A percentile compares a stretch with the other conserved stretches of the same genome.
Evolutionary conservation across 2,329 filamentous ascomycete genomes (phyloP).

Genomic region (Phialemoniopsis sp.): DNA sequence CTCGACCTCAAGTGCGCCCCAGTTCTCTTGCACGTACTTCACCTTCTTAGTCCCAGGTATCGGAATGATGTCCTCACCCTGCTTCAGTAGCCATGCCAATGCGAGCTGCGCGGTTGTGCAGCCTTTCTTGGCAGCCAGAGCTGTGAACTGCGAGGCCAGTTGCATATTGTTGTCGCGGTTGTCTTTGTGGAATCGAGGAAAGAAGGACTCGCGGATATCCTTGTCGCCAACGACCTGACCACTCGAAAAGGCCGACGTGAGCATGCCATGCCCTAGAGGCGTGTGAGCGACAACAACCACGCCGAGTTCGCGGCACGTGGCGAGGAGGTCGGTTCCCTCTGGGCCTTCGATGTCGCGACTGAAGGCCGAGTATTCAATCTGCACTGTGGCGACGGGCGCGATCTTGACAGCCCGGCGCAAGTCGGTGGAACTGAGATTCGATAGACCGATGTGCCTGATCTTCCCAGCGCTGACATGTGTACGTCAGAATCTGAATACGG

Average conservation of each 20-base stretch:
- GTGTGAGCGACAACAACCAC: constrained; percentile 53
- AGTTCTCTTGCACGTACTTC: constrained; percentile 14
- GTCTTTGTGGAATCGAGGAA: constrained; percentile 45
- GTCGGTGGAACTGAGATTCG: constrained; percentile 42
- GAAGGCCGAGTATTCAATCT: constrained; percentile 47
- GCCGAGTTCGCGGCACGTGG: constrained; percentile 54
- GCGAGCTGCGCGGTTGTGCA: constrained; percentile 53
- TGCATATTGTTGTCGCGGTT: constrained; percentile 53
- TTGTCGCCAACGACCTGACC: too few species aligned
- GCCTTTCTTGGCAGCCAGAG: constrained; percentile 47
- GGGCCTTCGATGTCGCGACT: constrained; percentile 54
- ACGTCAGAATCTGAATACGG: too few species aligned
- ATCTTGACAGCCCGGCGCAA: constrained; percentile 46
- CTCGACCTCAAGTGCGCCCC: constrained; percentile 14
- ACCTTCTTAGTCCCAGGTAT: constrained; percentile 34
- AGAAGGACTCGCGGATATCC: constrained; percentile 30
- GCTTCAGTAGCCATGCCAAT: constrained; percentile 59
- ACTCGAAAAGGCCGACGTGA: too few species aligned
- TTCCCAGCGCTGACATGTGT: too few species aligned
- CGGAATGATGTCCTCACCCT: constrained; percentile 56
- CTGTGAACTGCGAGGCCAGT: constrained; percentile 44
- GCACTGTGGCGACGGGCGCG: constrained; percentile 44
- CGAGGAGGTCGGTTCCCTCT: constrained; percentile 39
- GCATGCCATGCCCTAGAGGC: constrained; percentile 55
- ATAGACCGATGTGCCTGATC: constrained; percentile 53